phyloP scores from a whole-genome alignment of 192 early-diverging fungal species.

The Anaeromyces robustus region DNA sequence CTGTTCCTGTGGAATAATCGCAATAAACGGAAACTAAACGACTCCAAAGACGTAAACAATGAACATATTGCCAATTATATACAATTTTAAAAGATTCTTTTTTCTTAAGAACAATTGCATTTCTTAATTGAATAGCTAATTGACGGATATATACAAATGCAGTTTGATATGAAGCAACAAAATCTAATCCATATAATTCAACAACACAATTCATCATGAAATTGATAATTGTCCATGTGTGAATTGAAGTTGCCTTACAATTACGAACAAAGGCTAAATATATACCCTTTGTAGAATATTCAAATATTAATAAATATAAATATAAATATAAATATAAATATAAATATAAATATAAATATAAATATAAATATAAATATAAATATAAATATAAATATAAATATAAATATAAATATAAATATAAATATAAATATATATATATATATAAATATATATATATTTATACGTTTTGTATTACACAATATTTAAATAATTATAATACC shows the following conservation, averaged over 20 bases:
- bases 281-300: slow-evolving; percentile 16
- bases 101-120: slow-evolving; percentile 66
- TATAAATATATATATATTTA: no score
- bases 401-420: no score
- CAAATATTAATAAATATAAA: no score
- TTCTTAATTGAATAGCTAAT: slow-evolving; percentile 80
- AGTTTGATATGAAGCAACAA: slow-evolving; percentile 72
- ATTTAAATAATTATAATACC: background rate
- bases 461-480: no score
- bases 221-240: slow-evolving; percentile 68
- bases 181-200: slow-evolving; percentile 68
- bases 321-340: no score
- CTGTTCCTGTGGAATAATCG: slow-evolving; percentile 17
- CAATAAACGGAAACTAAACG: slow-evolving; percentile 65
- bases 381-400: no score
- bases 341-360: no score
- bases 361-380: no score
- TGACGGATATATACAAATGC: slow-evolving; percentile 87
- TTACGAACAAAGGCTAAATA: slow-evolving; percentile 68
- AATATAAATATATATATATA: no score
- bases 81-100: slow-evolving; percentile 79
- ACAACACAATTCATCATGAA: slow-evolving; percentile 88
- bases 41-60: slow-evolving; percentile 81
- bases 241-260: slow-evolving; percentile 57
- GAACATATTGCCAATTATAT: slow-evolving; percentile 96